A percentile compares a stretch with the other conserved stretches of the same genome.
Conservation (phyloP, 345 rosid species). For the Capsella bursapastoris region DNA sequence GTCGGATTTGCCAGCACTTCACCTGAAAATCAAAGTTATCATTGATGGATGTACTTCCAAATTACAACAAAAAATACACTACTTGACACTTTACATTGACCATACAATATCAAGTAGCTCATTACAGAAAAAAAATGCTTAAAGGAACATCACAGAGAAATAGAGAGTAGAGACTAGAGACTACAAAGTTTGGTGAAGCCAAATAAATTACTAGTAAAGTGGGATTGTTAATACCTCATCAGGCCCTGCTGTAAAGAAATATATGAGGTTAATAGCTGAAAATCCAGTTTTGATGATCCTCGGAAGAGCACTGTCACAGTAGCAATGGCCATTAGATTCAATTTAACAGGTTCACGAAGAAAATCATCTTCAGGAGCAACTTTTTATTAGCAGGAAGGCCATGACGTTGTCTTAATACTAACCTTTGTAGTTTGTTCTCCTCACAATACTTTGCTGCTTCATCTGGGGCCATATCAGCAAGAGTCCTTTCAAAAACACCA, state of each 20-base stretch:
- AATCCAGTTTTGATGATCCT: slow-evolving; percentile 98
- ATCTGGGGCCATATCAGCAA: slow-evolving; percentile 77
- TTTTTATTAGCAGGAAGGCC: slow-evolving; percentile 2
- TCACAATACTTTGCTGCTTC: slow-evolving; percentile 87
- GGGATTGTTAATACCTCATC: slow-evolving; percentile 70
- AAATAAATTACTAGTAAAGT: slow-evolving; percentile 19
- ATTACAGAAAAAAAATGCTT: slow-evolving; percentile 4
- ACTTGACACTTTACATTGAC: not conserved
- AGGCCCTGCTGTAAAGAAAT: slow-evolving; percentile 97
- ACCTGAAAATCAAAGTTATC: slow-evolving; percentile 60
- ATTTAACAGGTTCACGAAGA: not conserved
- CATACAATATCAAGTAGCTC: slow-evolving; percentile 5
- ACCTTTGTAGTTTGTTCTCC: slow-evolving; percentile 98
- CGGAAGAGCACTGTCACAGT: slow-evolving; percentile 76
- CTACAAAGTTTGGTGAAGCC: not conserved
- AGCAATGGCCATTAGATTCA: slow-evolving; percentile 23
- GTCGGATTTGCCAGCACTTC: slow-evolving; percentile 97
- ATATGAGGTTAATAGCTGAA: slow-evolving; percentile 93
- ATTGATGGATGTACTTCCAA: not conserved
- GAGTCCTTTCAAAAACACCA: slow-evolving; percentile 72
- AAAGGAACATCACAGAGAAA: slow-evolving; percentile 1
- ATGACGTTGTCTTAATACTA: slow-evolving; percentile 39
- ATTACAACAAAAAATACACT: not conserved
- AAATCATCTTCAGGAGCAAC: slow-evolving; percentile 16
- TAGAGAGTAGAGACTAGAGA: not conserved